A percentile compares a stretch with the other conserved stretches of the same genome.
These are phyloP conservation scores for Calocybe indica DNA, from an alignment of 768 basidiomycete genomes.

Conservation along the genomic window DNA sequence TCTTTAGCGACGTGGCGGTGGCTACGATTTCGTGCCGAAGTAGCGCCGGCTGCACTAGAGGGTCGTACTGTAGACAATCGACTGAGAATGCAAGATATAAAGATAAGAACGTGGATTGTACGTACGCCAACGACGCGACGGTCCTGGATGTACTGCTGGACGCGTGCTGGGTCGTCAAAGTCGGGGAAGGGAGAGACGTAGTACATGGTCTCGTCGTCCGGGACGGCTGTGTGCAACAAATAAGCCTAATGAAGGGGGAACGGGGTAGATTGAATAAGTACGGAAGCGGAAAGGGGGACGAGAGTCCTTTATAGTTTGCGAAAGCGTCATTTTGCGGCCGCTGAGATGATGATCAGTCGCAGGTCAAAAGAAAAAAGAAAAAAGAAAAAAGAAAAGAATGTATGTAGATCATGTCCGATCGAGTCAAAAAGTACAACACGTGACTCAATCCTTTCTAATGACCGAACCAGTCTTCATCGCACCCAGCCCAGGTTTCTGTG, in stretches of 20 bases:
- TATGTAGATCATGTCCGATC: conserved; percentile 1
- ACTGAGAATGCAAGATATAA: not conserved
- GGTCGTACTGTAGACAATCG: conserved; percentile 68
- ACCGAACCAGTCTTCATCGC: conserved; percentile 29
- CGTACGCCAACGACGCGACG: conserved; percentile 74
- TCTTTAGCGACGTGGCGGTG: conserved; percentile 55
- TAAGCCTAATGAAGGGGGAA: conserved; percentile 12
- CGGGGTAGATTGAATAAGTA: conserved; percentile 17
- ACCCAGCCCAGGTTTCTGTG: conserved; percentile 65
- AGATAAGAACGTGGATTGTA: conserved; percentile 8
- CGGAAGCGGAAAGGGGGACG: conserved; percentile 27
- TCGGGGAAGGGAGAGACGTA: conserved; percentile 59
- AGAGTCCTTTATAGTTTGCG: conserved; percentile 16
- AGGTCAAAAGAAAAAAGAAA: conserved; percentile 2
- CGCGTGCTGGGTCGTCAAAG: conserved; percentile 53
- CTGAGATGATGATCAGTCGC: not conserved
- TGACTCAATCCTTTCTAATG: not conserved
- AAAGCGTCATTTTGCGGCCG: too few relatives aligned
- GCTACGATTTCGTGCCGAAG: conserved; percentile 84
- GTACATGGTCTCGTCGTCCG: conserved; percentile 37
- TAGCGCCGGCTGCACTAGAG: conserved; percentile 90
- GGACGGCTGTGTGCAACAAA: conserved; percentile 28
- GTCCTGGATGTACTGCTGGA: conserved; percentile 75
- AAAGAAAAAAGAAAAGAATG: conserved; percentile 7
- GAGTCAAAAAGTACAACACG: not conserved